Conservation (phyloP, 331 rosid species). For the Malus hybrid region DNA sequence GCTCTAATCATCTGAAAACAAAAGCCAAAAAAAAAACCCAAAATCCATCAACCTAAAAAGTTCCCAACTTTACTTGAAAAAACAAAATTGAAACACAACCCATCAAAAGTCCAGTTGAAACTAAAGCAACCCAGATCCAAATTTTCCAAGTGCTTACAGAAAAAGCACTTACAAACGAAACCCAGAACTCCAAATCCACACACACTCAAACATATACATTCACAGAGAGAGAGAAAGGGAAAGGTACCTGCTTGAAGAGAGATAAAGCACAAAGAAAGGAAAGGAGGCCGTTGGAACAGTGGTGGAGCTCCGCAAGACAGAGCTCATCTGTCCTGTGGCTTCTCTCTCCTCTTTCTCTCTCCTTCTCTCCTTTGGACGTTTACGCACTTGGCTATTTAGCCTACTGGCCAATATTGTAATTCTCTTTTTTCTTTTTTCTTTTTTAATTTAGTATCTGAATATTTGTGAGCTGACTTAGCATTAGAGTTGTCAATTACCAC, state of each 20-base stretch:
- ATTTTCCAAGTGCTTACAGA: background rate
- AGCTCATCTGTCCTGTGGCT: constrained; percentile 22
- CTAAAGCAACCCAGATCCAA: constrained; percentile 27
- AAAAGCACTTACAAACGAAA: background rate
- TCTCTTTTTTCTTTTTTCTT: too few relatives aligned
- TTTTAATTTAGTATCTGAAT: too few relatives aligned
- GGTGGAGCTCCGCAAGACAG: constrained; percentile 26
- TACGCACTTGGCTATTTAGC: too few relatives aligned
- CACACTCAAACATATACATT: background rate
- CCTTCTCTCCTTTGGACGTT: background rate
- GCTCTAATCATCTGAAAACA: constrained; percentile 2
- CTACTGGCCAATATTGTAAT: too few relatives aligned
- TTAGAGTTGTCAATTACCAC: too few relatives aligned
- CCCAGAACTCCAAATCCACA: constrained; percentile 5
- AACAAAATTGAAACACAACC: constrained; percentile 7
- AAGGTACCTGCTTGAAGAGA: constrained; percentile 9
- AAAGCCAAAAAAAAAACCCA: background rate
- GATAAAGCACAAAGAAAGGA: constrained; percentile 7
- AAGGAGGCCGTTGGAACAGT: constrained; percentile 46
- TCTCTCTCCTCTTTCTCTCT: background rate
- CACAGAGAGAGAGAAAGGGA: background rate
- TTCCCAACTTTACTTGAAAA: constrained; percentile 4
- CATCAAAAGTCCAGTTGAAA: constrained; percentile 18
- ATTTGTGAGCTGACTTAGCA: too few relatives aligned
- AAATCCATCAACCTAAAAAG: constrained; percentile 14